A percentile compares a stretch with the other conserved stretches of the same genome.
Evolutionary conservation across 768 basidiomycete species (phyloP).

Genomic region (Kondoa subrosea): DNA sequence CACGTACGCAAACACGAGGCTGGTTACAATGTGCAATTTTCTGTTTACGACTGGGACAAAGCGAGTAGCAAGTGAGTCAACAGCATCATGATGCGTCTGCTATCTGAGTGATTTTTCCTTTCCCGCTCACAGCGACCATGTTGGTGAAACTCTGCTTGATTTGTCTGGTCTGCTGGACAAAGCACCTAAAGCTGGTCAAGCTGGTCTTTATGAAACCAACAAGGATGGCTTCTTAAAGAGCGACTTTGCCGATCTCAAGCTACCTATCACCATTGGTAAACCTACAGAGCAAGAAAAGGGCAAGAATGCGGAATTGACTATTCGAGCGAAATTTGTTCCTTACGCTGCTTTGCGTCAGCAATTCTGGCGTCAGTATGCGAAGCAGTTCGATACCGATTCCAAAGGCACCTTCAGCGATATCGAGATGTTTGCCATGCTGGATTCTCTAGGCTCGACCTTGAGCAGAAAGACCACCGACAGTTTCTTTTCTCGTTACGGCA

Average conservation of each 20-base stretch:
- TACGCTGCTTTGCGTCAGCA: constrained; percentile 43
- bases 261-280: constrained; percentile 48
- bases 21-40: constrained; percentile 50
- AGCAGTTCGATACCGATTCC: constrained; percentile 80
- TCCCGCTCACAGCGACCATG: constrained; percentile 27
- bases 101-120: background rate
- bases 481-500: constrained; percentile 60
- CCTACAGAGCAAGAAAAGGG: constrained; percentile 50
- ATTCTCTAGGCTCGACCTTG: constrained; percentile 87
- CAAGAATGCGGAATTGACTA: constrained; percentile 49
- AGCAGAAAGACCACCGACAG: constrained; percentile 56
- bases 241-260: constrained; percentile 54
- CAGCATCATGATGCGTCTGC: background rate
- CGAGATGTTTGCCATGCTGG: constrained; percentile 86
- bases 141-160: constrained; percentile 61
- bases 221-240: constrained; percentile 39
- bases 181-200: constrained; percentile 47
- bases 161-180: constrained; percentile 51
- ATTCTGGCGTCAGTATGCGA: constrained; percentile 36
- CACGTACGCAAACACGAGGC: constrained; percentile 80
- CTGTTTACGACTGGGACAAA: constrained; percentile 94
- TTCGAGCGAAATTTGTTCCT: constrained; percentile 87
- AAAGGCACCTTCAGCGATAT: constrained; percentile 54
- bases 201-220: constrained; percentile 42
- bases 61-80: constrained; percentile 38